Base-by-base conservation (phyloP, 208 protist species). In the Sergeia podlipaevii region DNA sequence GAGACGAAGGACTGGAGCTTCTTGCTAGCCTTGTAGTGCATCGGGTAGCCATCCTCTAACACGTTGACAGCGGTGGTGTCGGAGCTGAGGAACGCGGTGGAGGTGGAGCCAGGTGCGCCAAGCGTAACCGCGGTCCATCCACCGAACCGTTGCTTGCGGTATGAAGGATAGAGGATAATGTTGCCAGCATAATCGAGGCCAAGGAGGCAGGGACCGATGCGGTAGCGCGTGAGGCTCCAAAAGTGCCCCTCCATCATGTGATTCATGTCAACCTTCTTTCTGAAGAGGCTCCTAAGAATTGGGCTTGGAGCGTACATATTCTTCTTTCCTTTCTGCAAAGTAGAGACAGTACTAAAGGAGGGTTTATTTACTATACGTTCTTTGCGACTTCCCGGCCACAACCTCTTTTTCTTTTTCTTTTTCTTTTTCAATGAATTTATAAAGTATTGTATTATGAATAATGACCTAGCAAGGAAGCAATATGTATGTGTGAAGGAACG, bases 101-200 rank as follows among this genome's bases (percentile, higher is more conserved):
- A 56, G 27, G 57, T 45, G 45, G 61, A 66, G 50, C 71, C 79
- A 4, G 71, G 71, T 8, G 77, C 68, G 15, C 81, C 80, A 17
- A 94, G 65, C 0, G 87, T 94, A 38, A 91, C 81, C 15, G 87
- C 83, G 3, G 75, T 75, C 84, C 87, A 94, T 3, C 87, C 87
- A n/a, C 87, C 87, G 52, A 88, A 84, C 20, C 38, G 61, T 58
- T 86, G 74, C 34, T 73, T 85, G 26, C 87, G 70, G 64, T 94
- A 91, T 15, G 83, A 51, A n/a, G 78, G 75, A 61, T 77, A 94
- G 47, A 89, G 77, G 34, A 94, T 85, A 36, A 94, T 65, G 56
- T 94, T 94, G 46, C 81, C 87, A 28, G 87, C 87, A 38, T 88
- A 77, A 67, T 94, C 87, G 15, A 94, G 66, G 6, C 80, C 83